Evolutionary conservation across 176 grass and related monocot species (phyloP), one percentile per base, ranked within the genome.

Genomic region (Triticum timopheevii): DNA sequence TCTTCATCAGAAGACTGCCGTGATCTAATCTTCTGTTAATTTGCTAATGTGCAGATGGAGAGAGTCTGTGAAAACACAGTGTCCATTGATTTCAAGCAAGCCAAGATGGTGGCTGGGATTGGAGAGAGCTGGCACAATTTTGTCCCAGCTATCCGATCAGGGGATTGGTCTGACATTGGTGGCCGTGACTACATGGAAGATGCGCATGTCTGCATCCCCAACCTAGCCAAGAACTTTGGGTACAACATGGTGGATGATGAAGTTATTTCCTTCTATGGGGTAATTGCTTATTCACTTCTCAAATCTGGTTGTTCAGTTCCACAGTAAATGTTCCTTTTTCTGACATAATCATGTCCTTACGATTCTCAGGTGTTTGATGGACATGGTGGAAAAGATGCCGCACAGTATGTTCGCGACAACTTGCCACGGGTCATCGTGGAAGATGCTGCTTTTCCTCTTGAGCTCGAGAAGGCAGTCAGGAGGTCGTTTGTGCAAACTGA

Each of bases 311-410:
- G 36, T 22, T 77, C 3, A 25, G 7, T 50, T 86, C 35, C 31
- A 22, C 1, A 22, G 19, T 59, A 0, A 59, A 22, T 59, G 54
- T 6, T 9, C 2, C 61, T 0, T 76, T 79, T 22, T 4, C 65
- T 85, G 2, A 79, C 20, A 54, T 9, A 16, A 3, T 42, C 44
- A 8, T 64, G 6, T 30, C 42, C 8, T 81, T 61, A 10, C 3
- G 16, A 19, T 69, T 63, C 2, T 20, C 84, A 98, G 97, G 94
- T 98, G 16, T 98, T 99, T 77, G 97, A 99, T 87, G 97, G 97
- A 15, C 97, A 99, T 87, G 89, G 83, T 85, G 97, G 97, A 82
- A 99, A 99, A 96, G 89, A 90, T 69, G 97, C 97, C 17, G 94
- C 97, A 2, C 90, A 88, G 61, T 99, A 94, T 80, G 94, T 99